A percentile compares a stretch with the other conserved stretches of the same genome.
Evolutionary conservation across 2,329 filamentous ascomycete species (phyloP).

Genomic region (Ophiognomonia clavigignenti-juglandacearum): DNA sequence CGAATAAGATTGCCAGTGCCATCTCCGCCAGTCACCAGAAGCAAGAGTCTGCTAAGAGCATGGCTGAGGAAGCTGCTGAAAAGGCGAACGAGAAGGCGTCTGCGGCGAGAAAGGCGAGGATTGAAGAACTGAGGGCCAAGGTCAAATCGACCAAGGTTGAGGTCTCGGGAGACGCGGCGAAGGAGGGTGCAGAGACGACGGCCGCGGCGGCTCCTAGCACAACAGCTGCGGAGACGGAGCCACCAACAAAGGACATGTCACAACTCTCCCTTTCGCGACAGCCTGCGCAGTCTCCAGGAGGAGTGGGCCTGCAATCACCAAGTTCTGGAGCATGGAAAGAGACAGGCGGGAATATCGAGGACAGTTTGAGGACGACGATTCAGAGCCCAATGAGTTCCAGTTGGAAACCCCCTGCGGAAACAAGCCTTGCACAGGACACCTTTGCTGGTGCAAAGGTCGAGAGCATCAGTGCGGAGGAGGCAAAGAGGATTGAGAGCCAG

Average conservation of each 20-base stretch:
- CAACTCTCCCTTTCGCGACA: slow-evolving; percentile 10
- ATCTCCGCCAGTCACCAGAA: slow-evolving; percentile 24
- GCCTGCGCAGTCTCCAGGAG: slow-evolving; percentile 2
- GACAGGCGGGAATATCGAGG: slow-evolving; percentile 17
- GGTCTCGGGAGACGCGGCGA: slow-evolving; percentile 11
- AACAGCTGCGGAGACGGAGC: background rate
- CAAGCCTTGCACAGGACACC: slow-evolving; percentile 15
- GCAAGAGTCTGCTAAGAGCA: slow-evolving; percentile 43
- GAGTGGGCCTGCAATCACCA: slow-evolving; percentile 38
- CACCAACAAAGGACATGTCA: slow-evolving; percentile 13
- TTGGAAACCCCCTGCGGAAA: slow-evolving; percentile 34
- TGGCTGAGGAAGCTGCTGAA: slow-evolving; percentile 61
- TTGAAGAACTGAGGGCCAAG: slow-evolving; percentile 50
- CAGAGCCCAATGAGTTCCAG: slow-evolving; percentile 34
- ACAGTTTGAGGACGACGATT: slow-evolving; percentile 25
- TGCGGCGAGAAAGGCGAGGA: slow-evolving; percentile 56
- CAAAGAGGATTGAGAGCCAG: slow-evolving; percentile 33
- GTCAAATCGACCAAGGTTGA: slow-evolving; percentile 39
- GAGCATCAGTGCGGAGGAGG: slow-evolving; percentile 31
- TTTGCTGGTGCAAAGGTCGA: slow-evolving; percentile 29
- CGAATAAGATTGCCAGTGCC: slow-evolving; percentile 15
- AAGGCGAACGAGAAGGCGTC: slow-evolving; percentile 62
- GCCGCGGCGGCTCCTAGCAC: background rate
- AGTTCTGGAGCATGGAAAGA: slow-evolving; percentile 38
- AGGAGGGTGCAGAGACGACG: background rate